Conservation (phyloP, 192 early-diverging fungal genomes). For the Backusella sp. region DNA sequence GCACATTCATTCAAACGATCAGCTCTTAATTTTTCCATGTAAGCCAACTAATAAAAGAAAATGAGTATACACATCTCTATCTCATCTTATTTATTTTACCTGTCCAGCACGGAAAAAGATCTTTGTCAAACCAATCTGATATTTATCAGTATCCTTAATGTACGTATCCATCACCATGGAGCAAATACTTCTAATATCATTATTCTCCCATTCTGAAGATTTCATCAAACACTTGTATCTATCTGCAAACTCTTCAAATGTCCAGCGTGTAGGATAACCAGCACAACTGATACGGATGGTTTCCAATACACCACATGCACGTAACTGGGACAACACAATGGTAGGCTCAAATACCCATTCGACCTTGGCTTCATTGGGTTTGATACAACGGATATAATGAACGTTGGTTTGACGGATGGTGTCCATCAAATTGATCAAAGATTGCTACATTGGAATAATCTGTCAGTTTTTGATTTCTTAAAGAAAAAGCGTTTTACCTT, state of each 20-base stretch:
- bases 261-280: conserved; percentile 93
- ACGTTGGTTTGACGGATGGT: conserved; percentile 91
- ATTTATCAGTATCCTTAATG: conserved; percentile 84
- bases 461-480: not conserved
- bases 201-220: conserved; percentile 45
- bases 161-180: conserved; percentile 56
- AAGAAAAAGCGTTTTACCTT: not conserved
- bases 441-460: conserved; percentile 36
- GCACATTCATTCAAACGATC: conserved; percentile 84
- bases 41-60: conserved; percentile 50
- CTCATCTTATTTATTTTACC: conserved; percentile 15
- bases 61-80: not conserved
- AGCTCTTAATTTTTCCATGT: conserved; percentile 84
- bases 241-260: conserved; percentile 89
- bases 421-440: conserved; percentile 94
- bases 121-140: conserved; percentile 92
- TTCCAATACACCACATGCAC: conserved; percentile 98
- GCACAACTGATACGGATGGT: conserved; percentile 99
- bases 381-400: conserved; percentile 99
- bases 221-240: conserved; percentile 61
- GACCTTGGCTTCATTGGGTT: conserved; percentile 93
- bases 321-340: conserved; percentile 91
- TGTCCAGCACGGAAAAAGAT: conserved; percentile 99
- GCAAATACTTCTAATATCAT: conserved; percentile 59
- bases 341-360: conserved; percentile 92